Conservation (phyloP, 192 early-diverging fungal species). For the Coemansia sp. region DNA sequence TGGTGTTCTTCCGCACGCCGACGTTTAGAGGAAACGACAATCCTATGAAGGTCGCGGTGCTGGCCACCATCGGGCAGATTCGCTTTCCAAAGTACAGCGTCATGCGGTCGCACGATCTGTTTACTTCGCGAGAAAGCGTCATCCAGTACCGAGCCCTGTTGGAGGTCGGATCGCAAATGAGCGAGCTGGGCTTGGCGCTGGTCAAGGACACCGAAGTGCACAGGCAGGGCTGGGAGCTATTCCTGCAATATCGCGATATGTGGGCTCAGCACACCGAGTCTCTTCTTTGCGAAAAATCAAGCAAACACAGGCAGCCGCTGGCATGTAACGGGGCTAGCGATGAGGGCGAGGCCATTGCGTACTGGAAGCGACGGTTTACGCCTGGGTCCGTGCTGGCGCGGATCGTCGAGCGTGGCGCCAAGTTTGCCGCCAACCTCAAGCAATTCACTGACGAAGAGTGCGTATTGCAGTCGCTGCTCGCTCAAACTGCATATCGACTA, state of each 20-base stretch:
- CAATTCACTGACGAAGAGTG: constrained; percentile 59
- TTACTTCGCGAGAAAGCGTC: constrained; percentile 41
- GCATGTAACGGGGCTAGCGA: background rate
- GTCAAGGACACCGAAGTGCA: constrained; percentile 40
- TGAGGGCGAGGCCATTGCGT: constrained; percentile 18
- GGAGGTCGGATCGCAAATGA: constrained; percentile 34
- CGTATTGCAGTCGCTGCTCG: constrained; percentile 60
- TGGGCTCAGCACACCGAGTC: constrained; percentile 22
- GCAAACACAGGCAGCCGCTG: background rate
- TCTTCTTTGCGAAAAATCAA: background rate
- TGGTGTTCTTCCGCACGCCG: constrained; percentile 47
- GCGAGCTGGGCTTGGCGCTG: constrained; percentile 13
- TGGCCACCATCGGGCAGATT: constrained; percentile 38
- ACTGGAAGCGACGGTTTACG: constrained; percentile 55
- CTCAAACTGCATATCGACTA: constrained; percentile 60
- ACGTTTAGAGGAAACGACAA: constrained; percentile 31
- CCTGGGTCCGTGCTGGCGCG: constrained; percentile 65
- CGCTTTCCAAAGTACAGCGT: constrained; percentile 41
- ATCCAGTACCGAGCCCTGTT: constrained; percentile 33
- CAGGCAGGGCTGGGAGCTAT: constrained; percentile 38
- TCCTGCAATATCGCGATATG: constrained; percentile 13
- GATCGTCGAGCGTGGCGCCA: constrained; percentile 59
- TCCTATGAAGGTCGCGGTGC: constrained; percentile 31
- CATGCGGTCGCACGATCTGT: constrained; percentile 36
- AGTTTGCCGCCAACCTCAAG: constrained; percentile 59